Base-by-base conservation (phyloP, 2,329 filamentous ascomycete species). In the Byssothecium circinans region DNA sequence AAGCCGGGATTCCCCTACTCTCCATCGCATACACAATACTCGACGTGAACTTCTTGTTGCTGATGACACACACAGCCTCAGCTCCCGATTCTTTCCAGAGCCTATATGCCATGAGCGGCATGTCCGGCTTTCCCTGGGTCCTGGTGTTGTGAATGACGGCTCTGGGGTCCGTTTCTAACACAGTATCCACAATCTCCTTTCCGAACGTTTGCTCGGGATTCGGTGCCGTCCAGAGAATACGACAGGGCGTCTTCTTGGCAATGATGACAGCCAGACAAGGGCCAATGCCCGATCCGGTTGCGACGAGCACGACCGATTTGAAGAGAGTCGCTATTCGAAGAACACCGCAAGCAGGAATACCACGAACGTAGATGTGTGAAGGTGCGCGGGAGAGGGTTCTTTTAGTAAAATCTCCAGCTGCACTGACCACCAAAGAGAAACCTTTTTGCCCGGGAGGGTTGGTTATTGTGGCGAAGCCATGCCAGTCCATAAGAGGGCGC, bases 31-130 rank as follows among this genome's bases (percentile, higher is more conserved):
- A 88, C 1, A 90, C 86, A 4, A 90, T 76, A 70, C 83, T 82
- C 56, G 79, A 80, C 17, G 87, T 90, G 36, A 89, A 79, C 52
- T 74, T 79, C 48, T 87, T 84, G 63, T 91, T 91, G 44, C 84
- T 85, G 59, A 91, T 88, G 46, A 90, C 79, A 57, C 88, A 84
- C 14, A 89, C 85, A 2, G 86, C 87, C 75, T 91, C 87, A 1
- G 80, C 80, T 0, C 73, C 65, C 25, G 75, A 76, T 43, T 81
- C 72, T 50, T 69, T 70, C 51, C 74, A 76, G 39, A 86, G 72
- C 17, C 74, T 70, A 54, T 81, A 85, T 25, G 80, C 76, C 48
- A 83, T 73, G 4, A 78, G 77, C 20, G 83, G 64, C 71, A 88
- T 82, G 61, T 89, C 80, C 2, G 85, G 79, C 25, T 86, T 79